phyloP scores from a whole-genome alignment of 352 stramenopile species.

The Pythium utonaiense region DNA sequence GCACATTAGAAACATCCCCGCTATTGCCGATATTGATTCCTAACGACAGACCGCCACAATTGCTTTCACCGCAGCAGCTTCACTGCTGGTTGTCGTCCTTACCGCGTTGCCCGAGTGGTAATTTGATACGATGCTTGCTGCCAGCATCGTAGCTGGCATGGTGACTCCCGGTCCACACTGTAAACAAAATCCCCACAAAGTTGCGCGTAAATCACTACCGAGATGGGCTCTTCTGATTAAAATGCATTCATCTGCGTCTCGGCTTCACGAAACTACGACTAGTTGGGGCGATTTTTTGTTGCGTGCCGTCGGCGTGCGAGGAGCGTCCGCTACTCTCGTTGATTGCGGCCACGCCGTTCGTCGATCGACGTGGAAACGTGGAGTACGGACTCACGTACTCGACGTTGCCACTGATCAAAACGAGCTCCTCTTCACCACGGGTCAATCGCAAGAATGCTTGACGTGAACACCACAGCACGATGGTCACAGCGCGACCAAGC shows the following conservation, averaged over 20 bases:
- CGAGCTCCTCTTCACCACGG: background rate
- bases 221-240: no score
- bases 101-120: no score
- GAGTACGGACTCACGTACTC: conserved; percentile 1
- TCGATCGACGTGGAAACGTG: background rate
- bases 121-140: no score
- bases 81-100: no score
- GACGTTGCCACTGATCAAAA: background rate
- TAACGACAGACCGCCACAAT: no score
- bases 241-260: background rate
- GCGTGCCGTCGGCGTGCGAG: background rate
- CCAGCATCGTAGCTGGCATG: no score
- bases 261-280: background rate
- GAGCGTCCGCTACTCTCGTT: background rate
- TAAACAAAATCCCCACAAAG: no score
- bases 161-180: no score
- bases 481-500: conserved; percentile 1
- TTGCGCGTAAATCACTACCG: no score
- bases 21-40: background rate
- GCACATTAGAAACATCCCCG: background rate
- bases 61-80: no score
- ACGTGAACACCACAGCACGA: conserved; percentile 6
- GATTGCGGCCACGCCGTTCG: background rate
- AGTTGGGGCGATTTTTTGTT: background rate
- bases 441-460: background rate